Base-by-base conservation (phyloP, 164 flowering plant species). In the Taxillus chinensis region DNA sequence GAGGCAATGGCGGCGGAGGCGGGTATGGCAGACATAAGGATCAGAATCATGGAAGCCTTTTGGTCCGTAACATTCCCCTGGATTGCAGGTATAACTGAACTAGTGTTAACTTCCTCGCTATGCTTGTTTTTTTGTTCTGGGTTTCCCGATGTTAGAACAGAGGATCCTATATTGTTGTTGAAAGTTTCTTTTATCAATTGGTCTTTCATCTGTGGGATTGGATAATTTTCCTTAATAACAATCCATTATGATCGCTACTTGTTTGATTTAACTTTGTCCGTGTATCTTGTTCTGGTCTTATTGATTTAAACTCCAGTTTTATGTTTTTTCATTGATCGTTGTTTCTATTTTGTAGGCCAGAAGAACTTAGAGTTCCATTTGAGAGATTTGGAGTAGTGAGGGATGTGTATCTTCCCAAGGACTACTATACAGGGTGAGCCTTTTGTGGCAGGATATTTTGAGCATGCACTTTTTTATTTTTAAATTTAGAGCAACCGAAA, bases 351-450 rank as follows among this genome's bases (percentile, higher is more conserved):
- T 79, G 70, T 78, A 86, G 92, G 57, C 81, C 89, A 7, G 96
- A 86, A 67, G 96, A 86, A 62, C 86, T 89, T 55, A 80, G 96
- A 38, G 71, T 68, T 56, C 86, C 88, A 12, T 89, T 89, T 71
- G 96, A 89, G 80, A 80, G 91, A 61, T 89, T 75, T 77, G 96
- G 96, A 59, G 66, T 77, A 64, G 89, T 89, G 8, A 77, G 96
- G 71, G 93, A 89, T 70, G 89, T 89, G 3, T 86, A 86, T 73
- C 72, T 86, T 57, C 96, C 96, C 1, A 86, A 78, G 73, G 89
- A 89, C 66, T 89, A 83, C 65, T 82, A 89, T 70, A 72, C 93
- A 41, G 93, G 96, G 96, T 89, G 60, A 78, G 89, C 15, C 48
- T 74, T 62, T 64, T 45, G 1, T 4, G 48, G 38, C 48, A 52